Evolutionary conservation across 2,329 filamentous ascomycete genomes (phyloP).

Genomic region (Xylariaceae sp.): DNA sequence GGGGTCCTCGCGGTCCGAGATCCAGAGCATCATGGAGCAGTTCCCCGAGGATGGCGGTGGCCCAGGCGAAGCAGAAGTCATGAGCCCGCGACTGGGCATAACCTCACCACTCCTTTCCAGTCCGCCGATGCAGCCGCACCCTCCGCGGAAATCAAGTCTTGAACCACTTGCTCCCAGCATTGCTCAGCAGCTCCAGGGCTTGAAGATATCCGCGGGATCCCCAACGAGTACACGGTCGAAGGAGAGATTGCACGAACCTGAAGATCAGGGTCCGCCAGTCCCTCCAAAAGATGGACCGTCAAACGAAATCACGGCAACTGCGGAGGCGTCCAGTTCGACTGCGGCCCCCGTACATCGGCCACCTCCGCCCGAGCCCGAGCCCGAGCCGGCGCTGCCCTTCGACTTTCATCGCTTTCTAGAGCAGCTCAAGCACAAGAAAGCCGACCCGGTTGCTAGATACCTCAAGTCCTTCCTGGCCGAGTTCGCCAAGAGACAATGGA

Average conservation of each 20-base stretch:
- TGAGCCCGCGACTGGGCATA: slow-evolving; percentile 81
- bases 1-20: slow-evolving; percentile 70
- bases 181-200: slow-evolving; percentile 38
- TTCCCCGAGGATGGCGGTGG: slow-evolving; percentile 71
- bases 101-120: slow-evolving; percentile 69
- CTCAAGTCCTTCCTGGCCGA: slow-evolving; percentile 89
- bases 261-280: slow-evolving; percentile 48
- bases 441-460: slow-evolving; percentile 95
- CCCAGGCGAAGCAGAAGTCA: slow-evolving; percentile 72
- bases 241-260: slow-evolving; percentile 25
- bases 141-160: slow-evolving; percentile 78
- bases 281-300: slow-evolving; percentile 52
- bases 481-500: slow-evolving; percentile 97
- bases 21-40: slow-evolving; percentile 96
- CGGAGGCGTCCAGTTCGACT: slow-evolving; percentile 37
- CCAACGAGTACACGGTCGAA: slow-evolving; percentile 30
- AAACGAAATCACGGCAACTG: slow-evolving; percentile 28
- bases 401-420: slow-evolving; percentile 97
- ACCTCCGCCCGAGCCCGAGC: slow-evolving; percentile 65
- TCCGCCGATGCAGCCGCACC: slow-evolving; percentile 58
- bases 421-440: slow-evolving; percentile 89
- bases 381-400: slow-evolving; percentile 81
- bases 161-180: slow-evolving; percentile 56
- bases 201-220: slow-evolving; percentile 33
- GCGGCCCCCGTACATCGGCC: slow-evolving; percentile 49